Conservation (phyloP, 306 rosid species). For the Purshia tridentata region DNA sequence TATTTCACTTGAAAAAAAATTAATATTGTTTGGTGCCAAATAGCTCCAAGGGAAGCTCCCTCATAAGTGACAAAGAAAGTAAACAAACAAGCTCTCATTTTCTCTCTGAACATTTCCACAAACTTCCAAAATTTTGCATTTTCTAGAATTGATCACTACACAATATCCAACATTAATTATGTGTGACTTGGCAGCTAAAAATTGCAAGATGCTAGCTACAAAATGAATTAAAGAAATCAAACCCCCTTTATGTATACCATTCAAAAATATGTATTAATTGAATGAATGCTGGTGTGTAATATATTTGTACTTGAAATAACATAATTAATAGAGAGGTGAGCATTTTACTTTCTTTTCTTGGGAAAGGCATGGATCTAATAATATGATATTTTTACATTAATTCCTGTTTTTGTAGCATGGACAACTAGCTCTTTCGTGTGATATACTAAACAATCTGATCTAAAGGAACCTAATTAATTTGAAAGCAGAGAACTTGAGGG, state of each 20-base stretch:
- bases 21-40: neutral
- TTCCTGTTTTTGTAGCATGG: neutral
- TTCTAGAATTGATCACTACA: neutral
- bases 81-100: neutral
- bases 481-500: neutral
- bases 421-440: neutral
- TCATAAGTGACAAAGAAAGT: neutral
- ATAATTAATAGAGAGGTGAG: neutral
- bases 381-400: neutral
- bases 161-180: neutral
- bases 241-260: neutral
- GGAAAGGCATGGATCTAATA: slow-evolving; percentile 1
- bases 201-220: slow-evolving; percentile 1
- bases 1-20: neutral
- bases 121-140: neutral
- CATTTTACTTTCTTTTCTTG: neutral
- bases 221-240: neutral
- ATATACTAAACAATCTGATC: neutral
- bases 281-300: too few species aligned
- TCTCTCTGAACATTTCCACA: neutral
- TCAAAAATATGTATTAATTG: too few species aligned
- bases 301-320: too few species aligned
- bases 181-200: neutral
- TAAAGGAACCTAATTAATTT: neutral
- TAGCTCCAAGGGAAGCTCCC: neutral